Evolutionary conservation across 768 basidiomycete species (phyloP), one percentile per base, ranked within the genome.

Genomic region (Tremella yokohamensis): DNA sequence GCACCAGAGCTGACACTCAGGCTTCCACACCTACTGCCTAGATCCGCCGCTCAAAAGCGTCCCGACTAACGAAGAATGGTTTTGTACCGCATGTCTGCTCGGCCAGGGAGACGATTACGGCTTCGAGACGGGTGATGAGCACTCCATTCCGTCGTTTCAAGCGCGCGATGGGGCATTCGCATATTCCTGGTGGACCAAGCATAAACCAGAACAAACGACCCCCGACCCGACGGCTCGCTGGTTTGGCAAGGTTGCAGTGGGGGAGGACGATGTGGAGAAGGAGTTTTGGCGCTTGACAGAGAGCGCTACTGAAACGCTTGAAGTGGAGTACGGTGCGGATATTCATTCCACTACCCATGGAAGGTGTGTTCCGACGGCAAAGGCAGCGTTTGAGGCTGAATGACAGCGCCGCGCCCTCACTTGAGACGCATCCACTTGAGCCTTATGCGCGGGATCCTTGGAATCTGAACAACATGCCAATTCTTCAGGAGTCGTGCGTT

Each of bases 281-380:
- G 94, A 99, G 76, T 99, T 98, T 69, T 99, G 96, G 96, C 83
- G 92, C 34, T 82, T 99, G 51, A 92, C 97, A 9, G 88, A 96
- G 76, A 88, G 87, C 16, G 83, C 84, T 56, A 80, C 82, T 42
- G 93, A 98, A 73, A 93, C 90, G 0, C 92, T 99, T 16, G 96
- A 99, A 76, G 87, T 98, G 34, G 96, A 99, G 77, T 99, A 99
- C 73, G 96, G 96, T n/a, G 96, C 96, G 1, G 96, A 99, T 76
- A 87, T 99, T 34, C 93, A 97, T 77, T 94, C 92, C 8, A 93
- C 92, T 0, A 94, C 89, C 8, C 91, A 97, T 68, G 94, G 94
- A 34, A 34, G 29, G 29, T 34, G 29, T 34, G 29, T 34, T 34
- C 4, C 29, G 4, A 4, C 29, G 6, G 29, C 6, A 11, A 4